Conservation (phyloP, 2,329 filamentous ascomycete genomes). For the Pseudonectria buxi region DNA sequence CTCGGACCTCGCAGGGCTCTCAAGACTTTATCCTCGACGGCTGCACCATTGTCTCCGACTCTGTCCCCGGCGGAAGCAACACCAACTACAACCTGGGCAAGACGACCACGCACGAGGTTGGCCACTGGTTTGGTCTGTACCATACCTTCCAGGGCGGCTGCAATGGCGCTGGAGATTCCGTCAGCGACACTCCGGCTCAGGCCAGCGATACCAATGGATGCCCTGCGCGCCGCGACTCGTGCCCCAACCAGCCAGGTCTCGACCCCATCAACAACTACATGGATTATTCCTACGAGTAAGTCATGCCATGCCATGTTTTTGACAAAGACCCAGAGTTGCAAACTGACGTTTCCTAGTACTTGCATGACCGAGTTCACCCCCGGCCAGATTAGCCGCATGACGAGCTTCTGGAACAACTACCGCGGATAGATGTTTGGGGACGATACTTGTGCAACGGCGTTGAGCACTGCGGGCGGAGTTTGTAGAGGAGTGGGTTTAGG, state of each 20-base stretch:
- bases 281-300: constrained; percentile 37
- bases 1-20: constrained; percentile 22
- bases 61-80: constrained; percentile 31
- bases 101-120: constrained; percentile 35
- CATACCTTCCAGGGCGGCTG: constrained; percentile 42
- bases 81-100: constrained; percentile 29
- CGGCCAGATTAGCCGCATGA: constrained; percentile 35
- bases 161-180: constrained; percentile 28
- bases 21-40: constrained; percentile 31
- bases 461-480: no score
- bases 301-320: not conserved
- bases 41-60: constrained; percentile 32
- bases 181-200: constrained; percentile 36
- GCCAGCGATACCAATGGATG: constrained; percentile 27
- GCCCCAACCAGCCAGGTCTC: constrained; percentile 23
- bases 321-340: not conserved
- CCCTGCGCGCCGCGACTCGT: constrained; percentile 30
- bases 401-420: constrained; percentile 32
- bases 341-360: constrained; percentile 23
- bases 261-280: constrained; percentile 35
- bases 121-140: constrained; percentile 43
- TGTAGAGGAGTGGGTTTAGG: no score
- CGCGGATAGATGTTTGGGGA: constrained; percentile 16
- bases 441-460: no score
- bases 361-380: constrained; percentile 41